Evolutionary conservation across 257 asterid genomes (phyloP), one percentile per base, ranked within the genome.

Genomic region (Salvia miltiorrhiza): DNA sequence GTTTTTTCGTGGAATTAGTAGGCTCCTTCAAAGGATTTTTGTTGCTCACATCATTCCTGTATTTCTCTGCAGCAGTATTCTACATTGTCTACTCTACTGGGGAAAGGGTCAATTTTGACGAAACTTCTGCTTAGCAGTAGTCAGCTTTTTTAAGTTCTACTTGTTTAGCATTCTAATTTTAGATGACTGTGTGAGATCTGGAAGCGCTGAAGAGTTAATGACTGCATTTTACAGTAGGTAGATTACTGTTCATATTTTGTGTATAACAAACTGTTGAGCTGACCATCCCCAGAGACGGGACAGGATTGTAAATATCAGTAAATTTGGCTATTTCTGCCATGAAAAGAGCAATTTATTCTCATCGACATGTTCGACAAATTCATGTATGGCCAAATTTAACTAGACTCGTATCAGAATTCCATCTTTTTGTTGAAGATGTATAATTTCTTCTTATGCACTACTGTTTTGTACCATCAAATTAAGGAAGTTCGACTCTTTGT

Each of bases 11-110:
- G 20, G 97, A 93, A 63, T 45, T 87, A 55, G 80, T 84, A 37
- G 99, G 99, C 60, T 93, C 99, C 59, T 90, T 93, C 84, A 80
- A 80, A 74, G 97, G 95, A 44, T 90, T 93, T 82, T 80, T 93
- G 83, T 73, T 77, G 81, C 87, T 93, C 75, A 90, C 97, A 3
- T 40, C 99, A 37, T 78, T 86, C 79, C 80, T 90, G 62, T 93
- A 93, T 74, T 82, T 93, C 79, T 76, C 80, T 9, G 88, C 97
- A 28, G 95, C 95, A 21, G 9, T 86, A 24, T 93, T 93, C 87
- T 93, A 80, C 73, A 83, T 80, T 67, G 7, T 78, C 66, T 87
- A 78, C 80, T 83, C 97, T 44, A 90, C 98, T 1, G 97, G 99
- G 58, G 94, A 87, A 75, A 83, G 92, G 77, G 91, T 93, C 79